These are phyloP conservation scores for Microbotryum violaceum DNA, from an alignment of 1,284 basidiomycete species.

Conservation along the genomic window DNA sequence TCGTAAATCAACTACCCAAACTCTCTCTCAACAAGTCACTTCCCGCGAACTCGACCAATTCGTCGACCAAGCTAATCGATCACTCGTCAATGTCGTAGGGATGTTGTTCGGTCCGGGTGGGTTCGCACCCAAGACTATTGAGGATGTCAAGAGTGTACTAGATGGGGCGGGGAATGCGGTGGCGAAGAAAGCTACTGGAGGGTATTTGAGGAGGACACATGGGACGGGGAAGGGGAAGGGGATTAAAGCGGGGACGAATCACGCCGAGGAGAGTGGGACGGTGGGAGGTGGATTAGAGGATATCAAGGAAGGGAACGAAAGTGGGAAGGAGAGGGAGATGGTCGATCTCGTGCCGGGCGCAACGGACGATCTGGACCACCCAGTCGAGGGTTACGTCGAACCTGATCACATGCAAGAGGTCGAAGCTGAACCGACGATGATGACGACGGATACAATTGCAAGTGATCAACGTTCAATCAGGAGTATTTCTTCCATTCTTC, in stretches of 20 bases:
- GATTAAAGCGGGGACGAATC: neutral
- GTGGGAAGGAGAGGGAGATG: conserved; percentile 20
- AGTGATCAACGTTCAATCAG: conserved; percentile 3
- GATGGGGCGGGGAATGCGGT: conserved; percentile 19
- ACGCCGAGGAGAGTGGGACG: too few species aligned
- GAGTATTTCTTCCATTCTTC: conserved; percentile 23
- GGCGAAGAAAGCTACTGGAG: conserved; percentile 11
- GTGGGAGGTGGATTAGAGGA: neutral
- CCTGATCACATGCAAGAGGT: neutral
- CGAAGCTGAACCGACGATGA: conserved; percentile 9
- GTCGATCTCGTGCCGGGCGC: conserved; percentile 11
- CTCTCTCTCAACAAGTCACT: neutral
- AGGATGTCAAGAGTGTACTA: conserved; percentile 34
- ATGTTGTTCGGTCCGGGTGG: conserved; percentile 30
- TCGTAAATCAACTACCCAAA: conserved; percentile 1
- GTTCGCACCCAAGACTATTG: conserved; percentile 30
- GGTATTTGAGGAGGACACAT: conserved; percentile 10
- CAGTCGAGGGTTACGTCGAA: neutral
- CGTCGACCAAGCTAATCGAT: conserved; percentile 28
- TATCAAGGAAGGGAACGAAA: neutral
- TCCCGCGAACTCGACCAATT: conserved; percentile 31
- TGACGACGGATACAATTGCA: conserved; percentile 11
- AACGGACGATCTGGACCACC: neutral
- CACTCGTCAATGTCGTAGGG: conserved; percentile 28
- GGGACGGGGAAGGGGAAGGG: too few species aligned